Base-by-base conservation (phyloP, 345 rosid species). In the Citrus unshiu region DNA sequence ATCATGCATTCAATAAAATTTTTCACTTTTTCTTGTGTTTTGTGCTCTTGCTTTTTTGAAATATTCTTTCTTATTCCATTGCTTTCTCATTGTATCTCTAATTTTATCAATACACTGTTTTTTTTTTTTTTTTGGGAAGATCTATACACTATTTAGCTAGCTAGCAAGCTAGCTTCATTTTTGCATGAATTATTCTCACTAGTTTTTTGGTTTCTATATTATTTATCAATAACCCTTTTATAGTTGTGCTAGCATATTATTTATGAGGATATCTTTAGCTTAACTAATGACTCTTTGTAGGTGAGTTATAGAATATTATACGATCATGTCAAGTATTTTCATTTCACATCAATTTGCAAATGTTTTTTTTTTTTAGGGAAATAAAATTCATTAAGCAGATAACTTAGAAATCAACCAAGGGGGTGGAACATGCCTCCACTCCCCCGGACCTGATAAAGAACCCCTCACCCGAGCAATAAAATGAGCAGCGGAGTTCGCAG, bases 181-280 rank as follows among this genome's bases (percentile, higher is more conserved):
- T 66, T 70, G 19, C 34, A 32, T 64, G 76, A 60, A 74, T 80
- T 37, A 56, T 51, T 68, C 77, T 81, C 71, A 59, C 49, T 30
- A 18, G 64, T 57, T 63, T 40, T 58, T 79, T 34, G 68, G 32
- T 66, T 75, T 74, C 68, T 30, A 27, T 61, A 65, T 40, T 49
- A 12, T 61, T 54, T 21, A 40, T 58, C 58, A 54, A 5, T 54
- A 1, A 54, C 22, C 57, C 57, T 13, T 5, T 54, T 18, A 16
- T 54, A 16, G 7, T 4, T 51, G 57, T 46, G 51, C 58, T 18
- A 54, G 22, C 58, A 46, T 70, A 8, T 70, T 24, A 18, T 25
- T 46, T 46, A 46, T 3, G 46, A 73, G 46, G 72, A 32, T 66
- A 78, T 74, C 68, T 30, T 40, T 61, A 65, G 35, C 61, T 54